Percentiles rank a stretch among this genome's conserved stretches.
phyloP scores from a whole-genome alignment of 371 early-diverging fungal species.

The Syncephalastrum racemosum region DNA sequence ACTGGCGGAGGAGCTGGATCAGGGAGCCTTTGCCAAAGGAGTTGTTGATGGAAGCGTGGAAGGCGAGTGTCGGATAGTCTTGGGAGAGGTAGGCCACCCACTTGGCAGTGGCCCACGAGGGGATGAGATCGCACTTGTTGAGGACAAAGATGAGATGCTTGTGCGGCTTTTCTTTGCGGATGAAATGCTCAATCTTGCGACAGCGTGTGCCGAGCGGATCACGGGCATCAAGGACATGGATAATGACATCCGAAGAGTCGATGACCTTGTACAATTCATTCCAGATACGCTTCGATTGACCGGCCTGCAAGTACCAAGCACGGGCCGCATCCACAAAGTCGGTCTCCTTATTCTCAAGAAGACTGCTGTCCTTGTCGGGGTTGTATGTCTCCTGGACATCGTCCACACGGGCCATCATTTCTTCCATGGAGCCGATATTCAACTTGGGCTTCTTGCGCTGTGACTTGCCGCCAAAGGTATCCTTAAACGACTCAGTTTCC shows the following conservation, averaged over 20 bases:
- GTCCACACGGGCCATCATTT: conserved; percentile 74
- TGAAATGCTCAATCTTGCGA: conserved; percentile 85
- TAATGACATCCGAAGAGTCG: conserved; percentile 97
- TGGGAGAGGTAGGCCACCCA: conserved; percentile 94
- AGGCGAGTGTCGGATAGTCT: conserved; percentile 96
- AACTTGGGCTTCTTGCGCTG: conserved; percentile 95
- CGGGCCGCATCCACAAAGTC: conserved; percentile 76
- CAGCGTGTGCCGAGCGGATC: conserved; percentile 98
- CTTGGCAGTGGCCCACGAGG: conserved; percentile 97
- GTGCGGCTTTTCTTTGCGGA: conserved; percentile 94
- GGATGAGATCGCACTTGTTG: conserved; percentile 99
- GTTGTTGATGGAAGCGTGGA: conserved; percentile 97
- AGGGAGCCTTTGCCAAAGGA: conserved; percentile 98
- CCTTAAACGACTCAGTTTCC: conserved; percentile 88
- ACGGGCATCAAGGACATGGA: conserved; percentile 98
- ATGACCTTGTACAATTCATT: conserved; percentile 99
- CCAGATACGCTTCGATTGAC: conserved; percentile 99
- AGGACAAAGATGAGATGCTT: conserved; percentile 99
- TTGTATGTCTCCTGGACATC: conserved; percentile 72
- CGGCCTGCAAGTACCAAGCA: conserved; percentile 90
- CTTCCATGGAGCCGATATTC: conserved; percentile 72
- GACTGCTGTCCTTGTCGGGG: conserved; percentile 69
- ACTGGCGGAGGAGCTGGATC: conserved; percentile 97
- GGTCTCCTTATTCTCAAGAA: conserved; percentile 70
- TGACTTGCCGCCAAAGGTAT: conserved; percentile 92